Evolutionary conservation across 1,284 basidiomycete genomes (phyloP), one percentile per base, ranked within the genome.

Genomic region (Boletus hoseneyae): DNA sequence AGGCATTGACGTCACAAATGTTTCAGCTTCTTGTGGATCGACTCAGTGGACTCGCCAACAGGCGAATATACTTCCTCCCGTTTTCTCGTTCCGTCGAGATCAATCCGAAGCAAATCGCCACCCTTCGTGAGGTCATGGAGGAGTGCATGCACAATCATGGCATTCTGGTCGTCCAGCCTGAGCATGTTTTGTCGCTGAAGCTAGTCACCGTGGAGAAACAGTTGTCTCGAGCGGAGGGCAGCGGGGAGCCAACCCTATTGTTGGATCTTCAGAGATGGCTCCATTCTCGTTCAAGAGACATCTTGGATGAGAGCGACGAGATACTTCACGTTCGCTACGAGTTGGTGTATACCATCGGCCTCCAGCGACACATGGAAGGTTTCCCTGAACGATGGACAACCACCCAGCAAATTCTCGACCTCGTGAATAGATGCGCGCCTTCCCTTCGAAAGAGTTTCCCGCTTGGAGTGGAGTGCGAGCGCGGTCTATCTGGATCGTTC

Each of bases 241-340:
- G n/a, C 7, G 3, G 16, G 1, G 9, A 49, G 13, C 54, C 51
- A 21, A 47, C 32, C 27, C 48, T 48, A 38, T 52, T 67, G 9
- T 52, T 67, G 10, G 35, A 51, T 1, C 55, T 59, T 1, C 68
- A 74, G 34, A 51, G 42, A 15, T 77, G 74, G 75, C 55, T 79
- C 1, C 47, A 63, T 29, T 44, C 48, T 1, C 44, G 55, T 38
- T 60, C 68, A 9, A 66, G 76, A 18, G 78, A 80, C 44, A 64
- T 81, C 25, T 54, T 80, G 4, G 79, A 81, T 42, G 78, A 80
- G 54, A 78, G 78, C 53, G 78, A 80, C 46, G 78, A 80, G 48
- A 67, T 81, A 19, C 66, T 80, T 6, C 71, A 73, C 42, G 71
- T 74, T 34, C 68, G 70, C 0, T 80, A 75, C 46, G 77, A 79